Evolutionary conservation across 2,329 filamentous ascomycete genomes (phyloP).

Genomic region (Ceratocystis eucalypticola): DNA sequence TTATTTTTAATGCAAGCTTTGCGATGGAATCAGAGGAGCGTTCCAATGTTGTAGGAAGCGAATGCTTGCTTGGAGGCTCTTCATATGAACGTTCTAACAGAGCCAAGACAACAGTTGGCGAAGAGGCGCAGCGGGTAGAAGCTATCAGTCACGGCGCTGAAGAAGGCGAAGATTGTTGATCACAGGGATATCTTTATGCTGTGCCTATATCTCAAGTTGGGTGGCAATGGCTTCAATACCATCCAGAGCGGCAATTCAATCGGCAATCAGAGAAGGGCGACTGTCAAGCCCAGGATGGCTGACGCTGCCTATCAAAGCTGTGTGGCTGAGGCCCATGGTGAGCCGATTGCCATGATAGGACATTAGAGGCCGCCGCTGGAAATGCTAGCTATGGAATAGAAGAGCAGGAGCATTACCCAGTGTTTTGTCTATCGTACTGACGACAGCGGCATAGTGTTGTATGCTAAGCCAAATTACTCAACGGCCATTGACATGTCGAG

Average conservation of each 20-base stretch:
- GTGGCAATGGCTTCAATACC: slow-evolving; percentile 42
- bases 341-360: slow-evolving; percentile 22
- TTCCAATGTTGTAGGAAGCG: too few species aligned
- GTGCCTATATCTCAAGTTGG: slow-evolving; percentile 41
- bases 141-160: slow-evolving; percentile 44
- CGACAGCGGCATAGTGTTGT: too few species aligned
- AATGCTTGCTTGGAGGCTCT: too few species aligned
- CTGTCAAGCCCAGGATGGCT: too few species aligned
- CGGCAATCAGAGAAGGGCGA: too few species aligned
- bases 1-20: too few species aligned
- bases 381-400: slow-evolving; percentile 33
- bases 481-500: too few species aligned
- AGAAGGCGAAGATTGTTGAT: slow-evolving; percentile 51
- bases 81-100: not conserved
- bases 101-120: slow-evolving; percentile 32
- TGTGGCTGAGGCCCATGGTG: too few species aligned
- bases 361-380: slow-evolving; percentile 44
- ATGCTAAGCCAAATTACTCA: too few species aligned
- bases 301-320: too few species aligned
- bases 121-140: slow-evolving; percentile 44
- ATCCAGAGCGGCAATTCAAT: slow-evolving; percentile 28
- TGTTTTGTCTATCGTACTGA: not conserved
- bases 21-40: too few species aligned
- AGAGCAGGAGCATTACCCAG: not conserved
- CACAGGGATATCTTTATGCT: slow-evolving; percentile 48